Evolutionary conservation across 2,329 filamentous ascomycete species (phyloP).

Genomic region (Samsoniella hepiali): DNA sequence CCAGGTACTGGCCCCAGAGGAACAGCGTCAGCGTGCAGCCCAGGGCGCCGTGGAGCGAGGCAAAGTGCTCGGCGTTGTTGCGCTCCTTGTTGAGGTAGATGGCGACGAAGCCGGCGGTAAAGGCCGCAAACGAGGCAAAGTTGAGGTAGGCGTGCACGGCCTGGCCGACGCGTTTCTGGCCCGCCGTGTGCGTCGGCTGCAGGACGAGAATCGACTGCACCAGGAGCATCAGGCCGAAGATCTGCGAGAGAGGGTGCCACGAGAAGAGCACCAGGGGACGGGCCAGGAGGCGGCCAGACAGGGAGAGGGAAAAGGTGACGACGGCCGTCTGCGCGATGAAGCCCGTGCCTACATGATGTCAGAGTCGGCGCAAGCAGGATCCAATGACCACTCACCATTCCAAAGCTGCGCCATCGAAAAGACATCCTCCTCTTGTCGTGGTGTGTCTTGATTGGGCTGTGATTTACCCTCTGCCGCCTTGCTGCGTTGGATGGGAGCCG

Average conservation of each 20-base stretch:
- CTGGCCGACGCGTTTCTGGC: conserved; percentile 65
- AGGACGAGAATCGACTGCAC: conserved; percentile 79
- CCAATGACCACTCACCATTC: not conserved
- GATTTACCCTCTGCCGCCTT: not conserved
- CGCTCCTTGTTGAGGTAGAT: conserved; percentile 83
- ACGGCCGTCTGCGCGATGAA: conserved; percentile 76
- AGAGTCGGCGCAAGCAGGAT: not conserved
- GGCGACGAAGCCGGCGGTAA: conserved; percentile 63
- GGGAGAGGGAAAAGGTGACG: conserved; percentile 68
- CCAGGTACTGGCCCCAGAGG: conserved; percentile 68
- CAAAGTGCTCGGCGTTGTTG: conserved; percentile 68
- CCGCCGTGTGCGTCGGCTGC: conserved; percentile 77
- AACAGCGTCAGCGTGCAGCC: conserved; percentile 56
- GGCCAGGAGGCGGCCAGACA: conserved; percentile 76
- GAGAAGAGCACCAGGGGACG: conserved; percentile 76
- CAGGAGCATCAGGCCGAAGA: conserved; percentile 67
- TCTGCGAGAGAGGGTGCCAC: conserved; percentile 73
- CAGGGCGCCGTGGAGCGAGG: conserved; percentile 76
- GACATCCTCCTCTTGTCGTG: not conserved
- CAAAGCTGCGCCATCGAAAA: conserved; percentile 6
- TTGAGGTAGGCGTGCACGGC: conserved; percentile 68
- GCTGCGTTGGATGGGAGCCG: not conserved
- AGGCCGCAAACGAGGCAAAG: conserved; percentile 56
- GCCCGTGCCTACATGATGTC: conserved; percentile 62
- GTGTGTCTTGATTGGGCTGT: not conserved